phyloP scores from a whole-genome alignment of 305 asterid genomes.

The Fraxinus paxiana region DNA sequence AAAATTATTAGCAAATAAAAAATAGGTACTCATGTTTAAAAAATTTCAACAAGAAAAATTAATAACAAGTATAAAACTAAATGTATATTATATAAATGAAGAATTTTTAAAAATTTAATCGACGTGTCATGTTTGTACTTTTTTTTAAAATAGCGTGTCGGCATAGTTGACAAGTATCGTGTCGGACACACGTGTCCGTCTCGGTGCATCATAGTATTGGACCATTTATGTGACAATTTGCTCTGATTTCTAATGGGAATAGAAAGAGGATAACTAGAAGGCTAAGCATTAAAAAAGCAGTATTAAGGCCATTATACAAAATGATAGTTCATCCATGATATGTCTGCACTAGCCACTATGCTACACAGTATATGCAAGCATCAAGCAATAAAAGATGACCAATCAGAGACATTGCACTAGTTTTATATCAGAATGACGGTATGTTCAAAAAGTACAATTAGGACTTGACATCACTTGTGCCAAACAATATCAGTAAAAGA shows the following conservation, averaged over 20 bases:
- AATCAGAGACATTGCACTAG: constrained; percentile 2
- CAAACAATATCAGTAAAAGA: constrained; percentile 13
- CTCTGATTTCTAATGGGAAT: background rate
- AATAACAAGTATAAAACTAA: no score
- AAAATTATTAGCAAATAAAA: no score
- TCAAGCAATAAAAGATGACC: background rate
- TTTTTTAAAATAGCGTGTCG: no score
- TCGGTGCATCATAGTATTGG: no score
- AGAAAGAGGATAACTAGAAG: background rate
- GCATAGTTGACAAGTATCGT: no score
- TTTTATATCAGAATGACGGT: constrained; percentile 9
- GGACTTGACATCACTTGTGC: background rate
- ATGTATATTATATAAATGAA: no score
- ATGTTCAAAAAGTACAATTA: constrained; percentile 5
- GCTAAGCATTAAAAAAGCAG: background rate
- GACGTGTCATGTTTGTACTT: no score
- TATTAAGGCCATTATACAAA: background rate
- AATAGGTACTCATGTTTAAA: no score
- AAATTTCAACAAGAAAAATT: no score
- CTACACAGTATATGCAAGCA: background rate
- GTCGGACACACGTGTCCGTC: no score
- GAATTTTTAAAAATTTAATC: no score
- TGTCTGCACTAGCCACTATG: background rate
- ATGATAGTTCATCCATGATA: background rate
- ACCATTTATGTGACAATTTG: background rate